Evolutionary conservation across 1,284 basidiomycete species (phyloP).

Genomic region (Microbotryum saponariae): DNA sequence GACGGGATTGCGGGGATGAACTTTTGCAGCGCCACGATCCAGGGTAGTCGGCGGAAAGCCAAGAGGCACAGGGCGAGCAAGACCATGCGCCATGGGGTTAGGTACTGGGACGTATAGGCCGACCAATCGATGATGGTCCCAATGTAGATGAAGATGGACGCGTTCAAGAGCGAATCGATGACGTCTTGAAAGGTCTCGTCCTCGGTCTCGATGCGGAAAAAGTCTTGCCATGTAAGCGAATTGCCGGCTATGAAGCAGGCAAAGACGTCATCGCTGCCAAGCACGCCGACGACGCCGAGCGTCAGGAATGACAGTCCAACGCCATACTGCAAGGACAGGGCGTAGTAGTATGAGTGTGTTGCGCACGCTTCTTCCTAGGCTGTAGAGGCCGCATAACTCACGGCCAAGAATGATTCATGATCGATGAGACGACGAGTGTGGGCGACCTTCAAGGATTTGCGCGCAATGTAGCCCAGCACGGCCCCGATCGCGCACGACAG

Average conservation of each 20-base stretch:
- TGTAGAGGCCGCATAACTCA: background rate
- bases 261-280: constrained; percentile 45
- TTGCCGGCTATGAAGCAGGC: constrained; percentile 41
- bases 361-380: background rate
- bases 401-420: constrained; percentile 35
- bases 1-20: constrained; percentile 38
- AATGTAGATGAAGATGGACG: constrained; percentile 42
- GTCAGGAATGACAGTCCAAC: constrained; percentile 43
- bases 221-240: constrained; percentile 42
- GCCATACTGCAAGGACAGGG: constrained; percentile 37
- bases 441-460: constrained; percentile 42
- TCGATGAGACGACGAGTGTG: constrained; percentile 41
- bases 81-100: constrained; percentile 40
- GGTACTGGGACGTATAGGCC: constrained; percentile 29
- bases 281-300: constrained; percentile 42
- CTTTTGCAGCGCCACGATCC: constrained; percentile 34
- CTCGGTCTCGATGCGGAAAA: constrained; percentile 47
- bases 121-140: constrained; percentile 42
- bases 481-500: constrained; percentile 40
- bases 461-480: constrained; percentile 41
- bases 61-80: constrained; percentile 44
- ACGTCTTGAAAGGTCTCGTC: constrained; percentile 51
- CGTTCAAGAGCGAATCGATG: constrained; percentile 49
- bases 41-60: constrained; percentile 41
- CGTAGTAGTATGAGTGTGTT: constrained; percentile 20